Evolutionary conservation across 208 protist species (phyloP), one percentile per base, ranked within the genome.

Genomic region (Leishmania arabica): DNA sequence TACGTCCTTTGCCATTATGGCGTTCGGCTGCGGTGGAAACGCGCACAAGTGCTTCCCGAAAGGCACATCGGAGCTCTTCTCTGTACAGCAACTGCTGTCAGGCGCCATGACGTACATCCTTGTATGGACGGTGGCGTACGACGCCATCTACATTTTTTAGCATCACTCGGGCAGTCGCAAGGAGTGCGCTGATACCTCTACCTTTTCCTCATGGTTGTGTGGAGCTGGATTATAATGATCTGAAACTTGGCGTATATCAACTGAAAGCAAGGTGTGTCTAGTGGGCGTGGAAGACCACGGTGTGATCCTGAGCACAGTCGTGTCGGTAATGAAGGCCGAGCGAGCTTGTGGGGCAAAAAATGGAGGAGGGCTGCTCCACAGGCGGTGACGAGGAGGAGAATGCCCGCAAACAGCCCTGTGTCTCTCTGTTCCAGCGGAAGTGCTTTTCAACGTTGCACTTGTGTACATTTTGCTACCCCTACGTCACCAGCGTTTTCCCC

Each of bases 101-200:
- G 94, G 92, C 31, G 89, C 77, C 40, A 94, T 97, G 91, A 95
- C 94, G 7, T 97, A 90, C 82, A 88, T 97, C 73, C 88, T 97
- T 37, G 90, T 90, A 1, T 97, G 94, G 94, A 97, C 92, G 9
- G 90, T 97, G 5, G 83, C 88, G n/a, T 97, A 97, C 75, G 93
- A 97, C 73, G 89, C 91, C 37, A 92, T 97, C 66, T 97, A 97
- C 82, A 94, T 96, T 79, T 97, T 97, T 79, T 97, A 92, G 86
- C 24, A 21, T 74, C 4, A 27, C 62, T 54, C 58, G 34, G 21
- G 56, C 34, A n/a, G 53, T 77, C 19, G 58, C 47, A 64, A 60
- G 37, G 49, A 37, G 34, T 31, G 74, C 34, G 72, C n/a, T n/a
- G 47, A 34, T 56, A 54, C 13, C 72, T 27, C 40, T 37, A 54